Evolutionary conservation across 1,284 basidiomycete genomes (phyloP).

Genomic region (Puccinia hordei): DNA sequence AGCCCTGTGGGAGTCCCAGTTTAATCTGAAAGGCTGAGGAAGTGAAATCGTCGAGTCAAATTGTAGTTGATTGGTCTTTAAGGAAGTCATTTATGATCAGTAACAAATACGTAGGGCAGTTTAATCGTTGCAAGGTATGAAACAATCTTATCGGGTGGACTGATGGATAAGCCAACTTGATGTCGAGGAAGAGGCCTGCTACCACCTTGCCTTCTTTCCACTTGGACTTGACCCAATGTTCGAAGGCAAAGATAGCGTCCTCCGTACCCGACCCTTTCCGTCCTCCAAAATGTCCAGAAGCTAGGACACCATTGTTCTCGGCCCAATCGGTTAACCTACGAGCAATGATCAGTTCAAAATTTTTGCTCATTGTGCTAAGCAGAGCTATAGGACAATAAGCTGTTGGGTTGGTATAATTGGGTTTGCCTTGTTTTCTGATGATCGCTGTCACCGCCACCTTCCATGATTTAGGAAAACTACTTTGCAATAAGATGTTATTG

Average conservation of each 20-base stretch:
- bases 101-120: conserved; percentile 2
- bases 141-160: not conserved
- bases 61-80: not conserved
- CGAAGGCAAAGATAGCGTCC: too few species aligned
- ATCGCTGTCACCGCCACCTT: conserved; percentile 9
- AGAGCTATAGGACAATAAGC: conserved; percentile 17
- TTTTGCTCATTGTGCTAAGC: too few species aligned
- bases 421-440: not conserved
- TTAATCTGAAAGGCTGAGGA: not conserved
- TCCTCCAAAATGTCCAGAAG: not conserved
- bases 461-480: not conserved
- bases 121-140: not conserved
- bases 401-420: not conserved
- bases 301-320: not conserved
- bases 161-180: conserved; percentile 27
- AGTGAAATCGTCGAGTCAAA: not conserved
- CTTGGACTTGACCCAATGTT: not conserved
- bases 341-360: not conserved
- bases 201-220: conserved; percentile 31
- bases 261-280: not conserved
- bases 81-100: conserved; percentile 6
- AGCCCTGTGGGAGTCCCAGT: conserved; percentile 23
- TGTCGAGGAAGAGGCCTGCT: not conserved
- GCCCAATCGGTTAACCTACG: not conserved
- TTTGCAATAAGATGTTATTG: not conserved